Evolutionary conservation across 2,329 filamentous ascomycete species (phyloP), one percentile per base, ranked within the genome.

Genomic region (Eurotiales sp.): DNA sequence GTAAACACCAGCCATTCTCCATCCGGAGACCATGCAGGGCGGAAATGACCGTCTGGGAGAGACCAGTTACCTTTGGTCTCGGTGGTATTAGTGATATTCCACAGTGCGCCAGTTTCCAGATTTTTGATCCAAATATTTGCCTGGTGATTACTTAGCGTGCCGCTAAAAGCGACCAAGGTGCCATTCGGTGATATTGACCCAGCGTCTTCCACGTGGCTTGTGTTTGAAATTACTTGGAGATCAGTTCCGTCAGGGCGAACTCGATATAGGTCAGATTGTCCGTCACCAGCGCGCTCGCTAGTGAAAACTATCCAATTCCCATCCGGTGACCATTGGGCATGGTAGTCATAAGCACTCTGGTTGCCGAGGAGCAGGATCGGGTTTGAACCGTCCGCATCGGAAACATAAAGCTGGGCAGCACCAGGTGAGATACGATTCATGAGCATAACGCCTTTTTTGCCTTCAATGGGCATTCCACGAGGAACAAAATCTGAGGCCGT

Each of bases 301-400:
- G 52, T 56, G 30, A 56, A 56, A 17, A 37, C 25, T 27, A 56
- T 25, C 14, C 32, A 54, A 41, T 52, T 17, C 5, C 51, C 54
- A 39, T 54, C 52, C 12, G 54, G 42, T 11, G 52, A 54, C 30
- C 34, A 56, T 17, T 23, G 17, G 10, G 51, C 54, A 27, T 51
- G 48, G 21, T 54, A 54, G 8, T 56, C 54, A n/a, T 46, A 53
- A 2, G 32, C 39, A n/a, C 52, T 39, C n/a, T 37, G 5, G 29
- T 32, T 12, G 14, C 29, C 14, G 8, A 32, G 29, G 8, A 32
- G 12, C 14, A 12, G 29, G 29, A 3, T 8, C 14, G 10, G 10
- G 12, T 32, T 32, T 12, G 29, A 32, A 12, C 29, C 29, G 29
- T 32, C 29, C 8, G 29, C 29, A 32, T 32, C 14, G 29, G 29